A percentile compares a stretch with the other conserved stretches of the same genome.
Evolutionary conservation across 768 basidiomycete species (phyloP).

Genomic region (Amylocystis lapponica): DNA sequence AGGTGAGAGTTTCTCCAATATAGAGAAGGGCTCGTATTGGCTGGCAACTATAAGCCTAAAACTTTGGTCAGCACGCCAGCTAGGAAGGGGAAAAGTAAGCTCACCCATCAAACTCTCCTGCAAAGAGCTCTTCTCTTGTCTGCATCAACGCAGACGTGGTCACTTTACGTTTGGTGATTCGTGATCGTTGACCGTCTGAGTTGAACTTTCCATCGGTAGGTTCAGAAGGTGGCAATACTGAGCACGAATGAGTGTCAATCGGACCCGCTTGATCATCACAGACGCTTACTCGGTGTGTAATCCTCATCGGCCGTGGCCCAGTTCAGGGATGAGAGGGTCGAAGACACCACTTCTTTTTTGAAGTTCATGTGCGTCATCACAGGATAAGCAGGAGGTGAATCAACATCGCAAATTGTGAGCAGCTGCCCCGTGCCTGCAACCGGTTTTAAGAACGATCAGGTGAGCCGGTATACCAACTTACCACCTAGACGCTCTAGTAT

Average conservation of each 20-base stretch:
- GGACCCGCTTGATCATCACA: no score
- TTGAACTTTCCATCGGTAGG: conserved; percentile 50
- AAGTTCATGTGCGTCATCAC: conserved; percentile 86
- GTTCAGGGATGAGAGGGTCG: conserved; percentile 66
- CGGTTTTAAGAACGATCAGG: neutral
- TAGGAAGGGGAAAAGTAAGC: neutral
- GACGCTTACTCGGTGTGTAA: conserved; percentile 55
- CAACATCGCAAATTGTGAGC: conserved; percentile 80
- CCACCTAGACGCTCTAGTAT: conserved; percentile 86
- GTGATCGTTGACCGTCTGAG: conserved; percentile 66
- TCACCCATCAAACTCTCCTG: conserved; percentile 86
- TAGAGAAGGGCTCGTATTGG: conserved; percentile 79
- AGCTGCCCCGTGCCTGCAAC: conserved; percentile 69
- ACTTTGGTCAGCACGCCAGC: neutral
- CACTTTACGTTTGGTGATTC: conserved; percentile 72
- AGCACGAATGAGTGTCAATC: conserved; percentile 3
- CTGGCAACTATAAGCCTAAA: conserved; percentile 72
- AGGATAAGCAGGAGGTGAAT: conserved; percentile 90
- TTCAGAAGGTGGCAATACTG: conserved; percentile 59
- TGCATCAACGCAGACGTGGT: conserved; percentile 55
- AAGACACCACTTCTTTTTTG: conserved; percentile 41
- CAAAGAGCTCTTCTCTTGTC: conserved; percentile 75
- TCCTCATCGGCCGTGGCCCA: conserved; percentile 87
- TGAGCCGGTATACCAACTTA: no score
- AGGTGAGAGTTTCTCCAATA: conserved; percentile 65